Evolutionary conservation across 148 eudicot species (phyloP), one percentile per base, ranked within the genome.

Genomic region (Silene conica): DNA sequence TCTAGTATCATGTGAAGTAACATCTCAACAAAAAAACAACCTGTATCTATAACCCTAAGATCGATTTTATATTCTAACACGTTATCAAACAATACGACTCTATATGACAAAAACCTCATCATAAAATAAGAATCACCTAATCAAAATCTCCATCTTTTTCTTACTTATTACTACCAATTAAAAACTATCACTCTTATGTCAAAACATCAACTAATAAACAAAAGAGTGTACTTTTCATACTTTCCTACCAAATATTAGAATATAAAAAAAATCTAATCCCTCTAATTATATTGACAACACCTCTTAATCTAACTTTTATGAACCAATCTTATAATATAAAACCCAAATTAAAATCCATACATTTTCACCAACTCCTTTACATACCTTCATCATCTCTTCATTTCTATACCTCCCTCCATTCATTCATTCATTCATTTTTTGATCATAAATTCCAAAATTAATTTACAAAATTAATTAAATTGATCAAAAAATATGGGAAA

Each of bases 401-500:
- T 16, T 65, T 50, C 55, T 50, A 50, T 50, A 50, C 16, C 16
- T 50, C 55, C 16, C 55, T 15, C 14, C 55, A 50, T 50, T 15
- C 16, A 50, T 50, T 9, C 16, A 18, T 15, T 50, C 55, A 50
- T 50, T 15, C 16, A 50, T 50, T 9, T 50, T 9, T 50, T 50
- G 16, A 50, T 50, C 55, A 50, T 50, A 50, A 48, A 38, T 38
- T 38, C 34, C 52, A 48, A 48, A 48, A 48, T 48, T 48, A 48
- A 48, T 9, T 10, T 2, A 9, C 1, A 48, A 9, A 48, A 48
- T 48, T 48, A 52, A 9, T 52, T 67, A 25, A 6, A 25, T 48
- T 48, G 59, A 9, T 52, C 71, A 25, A 6, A 25, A 1, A 55
- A 41, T 55, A 91, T 89, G 94, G 97, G 97, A 0, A 92, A 92